phyloP scores from a whole-genome alignment of 805 yeast species.

The Vanderwaltozyma polyspora region DNA sequence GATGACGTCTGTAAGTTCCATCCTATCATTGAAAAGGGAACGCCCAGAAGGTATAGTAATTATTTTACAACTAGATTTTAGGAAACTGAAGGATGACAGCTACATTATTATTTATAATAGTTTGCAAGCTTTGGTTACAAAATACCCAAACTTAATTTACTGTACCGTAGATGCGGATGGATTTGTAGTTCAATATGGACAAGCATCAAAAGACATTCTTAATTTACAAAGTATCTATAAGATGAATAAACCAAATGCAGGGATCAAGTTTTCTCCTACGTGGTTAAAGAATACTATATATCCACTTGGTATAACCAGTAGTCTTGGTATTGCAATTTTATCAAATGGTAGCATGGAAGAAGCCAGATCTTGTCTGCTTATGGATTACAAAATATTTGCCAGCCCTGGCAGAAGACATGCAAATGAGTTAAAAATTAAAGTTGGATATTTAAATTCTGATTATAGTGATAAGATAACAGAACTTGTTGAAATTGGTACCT shows the following conservation, averaged over 20 bases:
- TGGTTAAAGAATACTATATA: constrained; percentile 9
- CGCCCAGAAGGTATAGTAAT: constrained; percentile 18
- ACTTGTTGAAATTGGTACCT: constrained; percentile 21
- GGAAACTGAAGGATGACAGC: constrained; percentile 6
- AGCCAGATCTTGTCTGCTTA: constrained; percentile 15
- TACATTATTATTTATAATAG: constrained; percentile 12
- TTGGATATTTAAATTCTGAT: constrained; percentile 26
- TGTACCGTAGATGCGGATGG: constrained; percentile 17
- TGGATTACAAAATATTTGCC: constrained; percentile 14
- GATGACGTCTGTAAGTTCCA: constrained; percentile 21
- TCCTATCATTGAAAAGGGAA: constrained; percentile 19
- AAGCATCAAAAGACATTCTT: background rate
- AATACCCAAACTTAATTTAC: constrained; percentile 9
- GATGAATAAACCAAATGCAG: background rate
- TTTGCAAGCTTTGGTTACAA: constrained; percentile 15
- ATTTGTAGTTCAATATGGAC: constrained; percentile 6
- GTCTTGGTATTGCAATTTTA: constrained; percentile 15
- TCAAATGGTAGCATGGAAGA: constrained; percentile 20
- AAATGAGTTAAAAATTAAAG: constrained; percentile 22
- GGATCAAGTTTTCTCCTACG: constrained; percentile 10
- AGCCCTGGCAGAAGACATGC: constrained; percentile 13
- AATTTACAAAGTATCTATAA: background rate
- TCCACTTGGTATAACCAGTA: constrained; percentile 2
- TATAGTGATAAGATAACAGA: constrained; percentile 22
- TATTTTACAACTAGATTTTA: constrained; percentile 21